Evolutionary conservation across 2,329 filamentous ascomycete species (phyloP), one percentile per base, ranked within the genome.

Genomic region (Colletotrichum lini): DNA sequence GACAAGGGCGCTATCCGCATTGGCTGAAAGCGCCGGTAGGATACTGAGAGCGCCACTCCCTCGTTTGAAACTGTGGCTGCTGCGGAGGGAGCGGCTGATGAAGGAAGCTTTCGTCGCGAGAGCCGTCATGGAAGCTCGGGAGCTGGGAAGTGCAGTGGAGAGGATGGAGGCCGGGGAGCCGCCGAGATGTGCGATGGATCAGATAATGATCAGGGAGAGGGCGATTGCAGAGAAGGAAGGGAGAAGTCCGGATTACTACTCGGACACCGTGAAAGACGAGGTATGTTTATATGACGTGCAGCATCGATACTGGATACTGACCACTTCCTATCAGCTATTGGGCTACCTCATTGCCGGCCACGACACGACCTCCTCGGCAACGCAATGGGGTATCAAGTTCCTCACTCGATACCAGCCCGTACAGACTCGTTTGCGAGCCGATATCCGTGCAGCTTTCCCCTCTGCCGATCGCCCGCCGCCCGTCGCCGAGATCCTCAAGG

Each of bases 181-280:
- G 12, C 53, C 65, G 8, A 44, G 59, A 12, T 61, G 74, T 53
- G 78, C 78, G 1, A 72, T 79, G 26, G 81, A 82, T 49, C 76
- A 82, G 49, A 75, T 83, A 5, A 65, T 83, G 2, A 75, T 76
- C 68, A 73, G 81, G 12, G 82, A 83, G 73, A 75, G 76, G 26
- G 45, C 61, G 1, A 69, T 76, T 0, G 80, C 81, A 0, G 66
- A 76, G 47, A 82, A 81, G 35, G 76, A 75, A 15, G 77, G 74
- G 0, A 74, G 79, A 4, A 49, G 70, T 18, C 80, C 80, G 0
- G 62, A 78, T 13, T 81, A 81, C 35, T 65, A 78, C 52, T 79
- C 76, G 1, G 63, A 72, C 9, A 74, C 69, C 1, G 79, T 82
- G 23, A 73, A 73, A 26, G 79, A 81, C 65, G 81, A 83, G 75